Conservation (phyloP, 2,329 filamentous ascomycete genomes). For the Clonostachys sp. region DNA sequence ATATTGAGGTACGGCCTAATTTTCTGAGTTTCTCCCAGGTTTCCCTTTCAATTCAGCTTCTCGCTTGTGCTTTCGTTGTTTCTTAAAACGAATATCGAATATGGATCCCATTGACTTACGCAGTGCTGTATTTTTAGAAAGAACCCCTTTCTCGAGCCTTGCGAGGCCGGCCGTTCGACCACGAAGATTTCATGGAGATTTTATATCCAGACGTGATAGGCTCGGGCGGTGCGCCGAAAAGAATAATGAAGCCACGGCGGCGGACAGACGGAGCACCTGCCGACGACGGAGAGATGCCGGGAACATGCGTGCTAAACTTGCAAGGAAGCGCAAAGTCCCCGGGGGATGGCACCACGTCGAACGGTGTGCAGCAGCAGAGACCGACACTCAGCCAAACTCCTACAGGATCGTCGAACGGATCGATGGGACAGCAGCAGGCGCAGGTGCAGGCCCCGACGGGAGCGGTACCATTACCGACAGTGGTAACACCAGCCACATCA, state of each 20-base stretch:
- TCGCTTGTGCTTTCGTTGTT: too few species aligned
- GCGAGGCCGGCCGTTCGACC: constrained; percentile 52
- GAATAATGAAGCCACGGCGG: constrained; percentile 50
- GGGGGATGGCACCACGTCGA: constrained; percentile 5
- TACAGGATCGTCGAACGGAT: constrained; percentile 12
- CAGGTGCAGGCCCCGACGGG: constrained; percentile 8
- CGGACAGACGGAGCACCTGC: constrained; percentile 38
- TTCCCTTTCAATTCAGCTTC: too few species aligned
- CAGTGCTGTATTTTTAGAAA: constrained; percentile 29
- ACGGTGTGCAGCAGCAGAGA: constrained; percentile 14
- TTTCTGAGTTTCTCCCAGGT: too few species aligned
- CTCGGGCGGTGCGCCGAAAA: constrained; percentile 54
- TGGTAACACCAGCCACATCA: constrained; percentile 16
- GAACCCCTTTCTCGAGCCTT: constrained; percentile 54
- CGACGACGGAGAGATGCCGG: constrained; percentile 43
- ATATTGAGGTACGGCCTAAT: constrained; percentile 44
- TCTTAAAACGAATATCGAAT: too few species aligned
- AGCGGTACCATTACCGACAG: constrained; percentile 18
- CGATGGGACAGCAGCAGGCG: constrained; percentile 9
- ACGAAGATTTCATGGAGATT: constrained; percentile 57
- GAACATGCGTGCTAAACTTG: constrained; percentile 40
- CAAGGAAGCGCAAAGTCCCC: constrained; percentile 23
- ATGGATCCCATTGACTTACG: not conserved
- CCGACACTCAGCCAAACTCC: constrained; percentile 21
- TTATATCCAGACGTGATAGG: constrained; percentile 57